Conservation (phyloP, 805 yeast species). For the Diddensiella transvaalensis region DNA sequence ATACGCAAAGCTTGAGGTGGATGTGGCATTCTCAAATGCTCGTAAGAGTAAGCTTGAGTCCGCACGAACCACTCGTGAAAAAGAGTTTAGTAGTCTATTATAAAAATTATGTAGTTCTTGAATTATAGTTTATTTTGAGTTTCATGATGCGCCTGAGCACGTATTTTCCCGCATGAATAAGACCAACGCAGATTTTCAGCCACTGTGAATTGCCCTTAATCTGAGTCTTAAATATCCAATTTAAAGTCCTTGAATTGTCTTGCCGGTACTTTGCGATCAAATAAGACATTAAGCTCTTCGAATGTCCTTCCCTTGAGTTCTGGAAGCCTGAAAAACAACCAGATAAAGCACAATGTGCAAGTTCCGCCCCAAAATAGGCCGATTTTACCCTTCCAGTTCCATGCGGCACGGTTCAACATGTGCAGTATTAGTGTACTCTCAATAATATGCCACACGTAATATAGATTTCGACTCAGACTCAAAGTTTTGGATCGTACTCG, state of each 20-base stretch:
- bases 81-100: background rate
- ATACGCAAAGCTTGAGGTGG: background rate
- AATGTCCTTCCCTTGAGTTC: slow-evolving; percentile 55
- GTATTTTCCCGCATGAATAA: too few species aligned
- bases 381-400: slow-evolving; percentile 46
- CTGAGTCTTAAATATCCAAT: too few species aligned
- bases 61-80: background rate
- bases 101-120: background rate
- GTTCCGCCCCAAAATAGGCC: slow-evolving; percentile 45
- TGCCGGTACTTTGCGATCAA: slow-evolving; percentile 33
- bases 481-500: slow-evolving; percentile 42
- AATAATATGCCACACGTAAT: slow-evolving; percentile 19
- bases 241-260: slow-evolving; percentile 24
- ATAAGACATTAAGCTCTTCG: slow-evolving; percentile 56
- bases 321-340: slow-evolving; percentile 54
- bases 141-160: too few species aligned
- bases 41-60: background rate
- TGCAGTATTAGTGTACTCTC: slow-evolving; percentile 36
- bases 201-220: too few species aligned
- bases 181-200: too few species aligned
- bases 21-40: background rate
- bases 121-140: background rate
- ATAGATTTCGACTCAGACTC: slow-evolving; percentile 37
- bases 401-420: slow-evolving; percentile 44
- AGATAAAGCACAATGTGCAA: slow-evolving; percentile 32